Conservation (phyloP, 768 basidiomycete species). For the Tephrocybe sp. region DNA sequence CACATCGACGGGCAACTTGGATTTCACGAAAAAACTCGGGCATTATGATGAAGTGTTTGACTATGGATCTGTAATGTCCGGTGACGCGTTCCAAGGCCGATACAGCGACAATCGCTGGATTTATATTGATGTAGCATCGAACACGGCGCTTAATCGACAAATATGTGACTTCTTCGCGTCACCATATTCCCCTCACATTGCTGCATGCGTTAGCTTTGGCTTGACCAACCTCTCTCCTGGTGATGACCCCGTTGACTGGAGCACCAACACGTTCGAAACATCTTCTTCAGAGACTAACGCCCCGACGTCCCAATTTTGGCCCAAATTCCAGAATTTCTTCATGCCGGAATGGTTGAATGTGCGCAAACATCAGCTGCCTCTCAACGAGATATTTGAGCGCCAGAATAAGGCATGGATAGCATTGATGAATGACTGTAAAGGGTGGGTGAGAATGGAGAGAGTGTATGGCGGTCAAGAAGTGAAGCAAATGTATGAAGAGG, state of each 20-base stretch:
- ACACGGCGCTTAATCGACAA: conserved; percentile 43
- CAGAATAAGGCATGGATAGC: conserved; percentile 59
- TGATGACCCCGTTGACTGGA: conserved; percentile 34
- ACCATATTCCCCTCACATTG: conserved; percentile 33
- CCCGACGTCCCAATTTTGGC: conserved; percentile 27
- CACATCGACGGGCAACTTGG: conserved; percentile 53
- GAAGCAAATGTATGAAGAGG: conserved; percentile 43
- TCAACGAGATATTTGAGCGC: conserved; percentile 42
- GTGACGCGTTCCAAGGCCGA: conserved; percentile 23
- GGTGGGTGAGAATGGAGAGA: conserved; percentile 54
- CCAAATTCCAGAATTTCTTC: conserved; percentile 54
- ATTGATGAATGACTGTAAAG: conserved; percentile 51
- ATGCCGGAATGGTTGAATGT: conserved; percentile 67
- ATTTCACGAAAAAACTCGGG: conserved; percentile 51
- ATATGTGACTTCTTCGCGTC: conserved; percentile 42
- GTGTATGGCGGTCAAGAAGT: conserved; percentile 47
- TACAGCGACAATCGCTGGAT: conserved; percentile 40
- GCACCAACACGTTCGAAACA: conserved; percentile 31
- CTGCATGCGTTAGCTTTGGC: conserved; percentile 47
- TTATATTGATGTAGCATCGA: conserved; percentile 66
- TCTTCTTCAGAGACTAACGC: conserved; percentile 2
- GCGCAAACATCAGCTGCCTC: conserved; percentile 46
- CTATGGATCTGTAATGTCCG: conserved; percentile 45
- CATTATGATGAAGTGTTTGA: conserved; percentile 57
- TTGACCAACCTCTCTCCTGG: conserved; percentile 51